Evolutionary conservation across 495 filamentous ascomycete genomes (phyloP).

Genomic region (Hypoxylon intermedium): DNA sequence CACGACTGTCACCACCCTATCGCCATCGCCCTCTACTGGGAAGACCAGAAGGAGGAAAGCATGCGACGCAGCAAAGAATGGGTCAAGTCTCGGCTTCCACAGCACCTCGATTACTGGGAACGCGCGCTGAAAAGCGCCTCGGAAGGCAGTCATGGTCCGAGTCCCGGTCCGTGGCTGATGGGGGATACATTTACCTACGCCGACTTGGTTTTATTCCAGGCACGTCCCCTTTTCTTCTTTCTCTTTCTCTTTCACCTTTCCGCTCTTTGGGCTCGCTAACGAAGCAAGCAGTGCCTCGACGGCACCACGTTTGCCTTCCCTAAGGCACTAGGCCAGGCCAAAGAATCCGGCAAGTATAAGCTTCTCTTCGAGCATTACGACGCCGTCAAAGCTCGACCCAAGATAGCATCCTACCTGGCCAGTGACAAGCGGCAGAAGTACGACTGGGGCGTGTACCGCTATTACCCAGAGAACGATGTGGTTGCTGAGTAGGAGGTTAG

Average conservation of each 20-base stretch:
- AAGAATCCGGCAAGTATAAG: constrained; percentile 56
- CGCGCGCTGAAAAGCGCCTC: constrained; percentile 52
- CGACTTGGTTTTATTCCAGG: constrained; percentile 63
- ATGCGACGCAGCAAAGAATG: constrained; percentile 53
- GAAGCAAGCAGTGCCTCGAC: constrained; percentile 49
- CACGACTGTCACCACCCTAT: constrained; percentile 54
- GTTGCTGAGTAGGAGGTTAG: constrained; percentile 10
- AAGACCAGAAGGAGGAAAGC: constrained; percentile 63
- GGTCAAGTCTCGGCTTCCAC: constrained; percentile 55
- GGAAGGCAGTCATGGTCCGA: constrained; percentile 10
- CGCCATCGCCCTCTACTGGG: constrained; percentile 53
- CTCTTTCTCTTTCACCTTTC: background rate
- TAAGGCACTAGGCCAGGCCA: constrained; percentile 58
- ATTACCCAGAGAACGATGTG: constrained; percentile 68
- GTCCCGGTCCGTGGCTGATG: constrained; percentile 52
- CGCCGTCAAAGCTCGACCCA: constrained; percentile 59
- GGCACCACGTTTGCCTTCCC: constrained; percentile 68
- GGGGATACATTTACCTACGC: constrained; percentile 59
- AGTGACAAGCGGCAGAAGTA: constrained; percentile 65
- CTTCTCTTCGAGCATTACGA: constrained; percentile 63
- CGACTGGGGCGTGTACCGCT: constrained; percentile 62
- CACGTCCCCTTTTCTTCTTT: constrained; percentile 24
- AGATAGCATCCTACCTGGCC: constrained; percentile 65
- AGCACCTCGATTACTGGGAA: constrained; percentile 62
- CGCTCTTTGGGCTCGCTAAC: background rate